A percentile compares a stretch with the other conserved stretches of the same genome.
Evolutionary conservation across 371 early-diverging fungal species (phyloP).

Genomic region (Ecytonucleospora hepatopenaei): DNA sequence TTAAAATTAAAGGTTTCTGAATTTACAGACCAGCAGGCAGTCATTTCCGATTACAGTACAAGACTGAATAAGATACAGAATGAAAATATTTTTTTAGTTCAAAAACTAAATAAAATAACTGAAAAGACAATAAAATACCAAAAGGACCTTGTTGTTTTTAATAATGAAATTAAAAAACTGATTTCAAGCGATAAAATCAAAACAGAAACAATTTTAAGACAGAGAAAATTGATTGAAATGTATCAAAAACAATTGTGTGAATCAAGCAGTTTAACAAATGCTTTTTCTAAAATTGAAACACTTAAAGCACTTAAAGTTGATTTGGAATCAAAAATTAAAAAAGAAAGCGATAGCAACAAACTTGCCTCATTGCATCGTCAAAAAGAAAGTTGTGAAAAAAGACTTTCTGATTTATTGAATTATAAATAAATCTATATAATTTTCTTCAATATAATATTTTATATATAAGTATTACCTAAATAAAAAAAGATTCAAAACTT

Average conservation of each 20-base stretch:
- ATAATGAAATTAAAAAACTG: constrained; percentile 31
- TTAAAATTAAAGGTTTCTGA: constrained; percentile 2
- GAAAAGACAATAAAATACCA: constrained; percentile 38
- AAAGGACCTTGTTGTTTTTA: constrained; percentile 32
- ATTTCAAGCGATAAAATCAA: constrained; percentile 24
- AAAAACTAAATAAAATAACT: constrained; percentile 24
- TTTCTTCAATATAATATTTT: no score
- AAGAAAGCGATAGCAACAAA: constrained; percentile 18
- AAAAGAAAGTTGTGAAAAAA: constrained; percentile 29
- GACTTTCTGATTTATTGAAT: constrained; percentile 38
- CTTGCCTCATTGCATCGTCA: constrained; percentile 23
- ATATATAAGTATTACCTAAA: no score
- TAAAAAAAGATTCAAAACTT: no score
- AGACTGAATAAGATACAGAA: constrained; percentile 16
- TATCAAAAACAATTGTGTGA: constrained; percentile 35
- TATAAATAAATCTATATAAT: no score
- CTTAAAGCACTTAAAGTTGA: constrained; percentile 29
- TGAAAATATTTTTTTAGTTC: constrained; percentile 34
- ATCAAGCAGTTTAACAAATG: neutral
- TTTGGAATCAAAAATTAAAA: constrained; percentile 18
- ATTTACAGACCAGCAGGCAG: neutral
- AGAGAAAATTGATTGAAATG: constrained; percentile 44
- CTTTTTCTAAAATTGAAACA: constrained; percentile 27
- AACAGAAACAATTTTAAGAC: constrained; percentile 35
- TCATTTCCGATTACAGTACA: constrained; percentile 12